These are phyloP conservation scores for Erigeron philadelphicus DNA, from an alignment of 140 eudicot species.

Conservation along the genomic window DNA sequence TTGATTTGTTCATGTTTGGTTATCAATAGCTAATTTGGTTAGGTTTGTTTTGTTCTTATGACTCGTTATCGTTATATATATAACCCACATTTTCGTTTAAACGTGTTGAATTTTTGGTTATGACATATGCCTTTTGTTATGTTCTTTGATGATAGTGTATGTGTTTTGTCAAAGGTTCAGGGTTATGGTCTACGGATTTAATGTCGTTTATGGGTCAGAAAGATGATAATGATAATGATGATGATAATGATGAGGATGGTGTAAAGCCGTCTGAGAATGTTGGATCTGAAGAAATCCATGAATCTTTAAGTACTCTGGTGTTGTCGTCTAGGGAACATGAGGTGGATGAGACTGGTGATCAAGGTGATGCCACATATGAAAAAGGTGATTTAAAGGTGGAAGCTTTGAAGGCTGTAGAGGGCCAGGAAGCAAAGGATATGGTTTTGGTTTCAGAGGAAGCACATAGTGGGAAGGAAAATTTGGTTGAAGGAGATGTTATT, in stretches of 20 bases:
- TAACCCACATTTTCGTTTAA: neutral
- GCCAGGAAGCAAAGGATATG: slow-evolving; percentile 9
- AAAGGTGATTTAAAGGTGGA: slow-evolving; percentile 19
- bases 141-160: neutral
- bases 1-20: no score
- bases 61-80: no score
- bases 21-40: no score
- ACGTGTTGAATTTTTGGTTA: neutral
- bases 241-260: slow-evolving; percentile 24
- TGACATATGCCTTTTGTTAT: neutral
- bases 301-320: slow-evolving; percentile 17
- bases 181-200: slow-evolving; percentile 58
- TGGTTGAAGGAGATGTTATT: slow-evolving; percentile 13
- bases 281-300: slow-evolving; percentile 19
- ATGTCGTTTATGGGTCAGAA: slow-evolving; percentile 64
- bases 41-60: no score
- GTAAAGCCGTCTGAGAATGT: slow-evolving; percentile 24
- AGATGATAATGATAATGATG: slow-evolving; percentile 40
- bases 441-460: slow-evolving; percentile 29
- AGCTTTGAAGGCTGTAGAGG: slow-evolving; percentile 23
- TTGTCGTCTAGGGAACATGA: slow-evolving; percentile 24
- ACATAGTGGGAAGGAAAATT: slow-evolving; percentile 1
- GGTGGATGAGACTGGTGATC: slow-evolving; percentile 28
- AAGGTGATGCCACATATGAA: slow-evolving; percentile 29
- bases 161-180: slow-evolving; percentile 44